A percentile compares a stretch with the other conserved stretches of the same genome.
Evolutionary conservation across 192 early-diverging fungal species (phyloP).

Genomic region (Spizellomyces sp.): DNA sequence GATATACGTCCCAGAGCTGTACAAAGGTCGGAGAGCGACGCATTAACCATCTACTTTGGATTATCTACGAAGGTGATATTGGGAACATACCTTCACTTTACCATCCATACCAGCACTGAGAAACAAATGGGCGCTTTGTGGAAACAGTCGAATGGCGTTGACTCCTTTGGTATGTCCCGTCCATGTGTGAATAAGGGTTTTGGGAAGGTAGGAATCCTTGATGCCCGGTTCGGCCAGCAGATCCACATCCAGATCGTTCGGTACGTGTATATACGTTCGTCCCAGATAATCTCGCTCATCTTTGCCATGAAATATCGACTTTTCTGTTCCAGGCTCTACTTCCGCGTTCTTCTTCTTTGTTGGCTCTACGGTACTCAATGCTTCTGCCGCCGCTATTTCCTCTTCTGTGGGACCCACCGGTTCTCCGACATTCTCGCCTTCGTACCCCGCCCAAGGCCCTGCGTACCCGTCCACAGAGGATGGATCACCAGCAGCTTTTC

Average conservation of each 20-base stretch:
- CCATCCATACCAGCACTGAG: slow-evolving; percentile 92
- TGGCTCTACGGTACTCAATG: slow-evolving; percentile 30
- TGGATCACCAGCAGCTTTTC: slow-evolving; percentile 78
- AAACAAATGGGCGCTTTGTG: slow-evolving; percentile 86
- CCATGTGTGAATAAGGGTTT: slow-evolving; percentile 86
- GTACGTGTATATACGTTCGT: slow-evolving; percentile 94
- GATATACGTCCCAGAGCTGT: slow-evolving; percentile 94
- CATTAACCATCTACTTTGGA: neutral
- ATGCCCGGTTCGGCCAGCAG: slow-evolving; percentile 70
- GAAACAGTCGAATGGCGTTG: slow-evolving; percentile 88
- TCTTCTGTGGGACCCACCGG: slow-evolving; percentile 46
- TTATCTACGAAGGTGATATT: neutral
- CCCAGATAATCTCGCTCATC: slow-evolving; percentile 89
- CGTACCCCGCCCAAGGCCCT: slow-evolving; percentile 96
- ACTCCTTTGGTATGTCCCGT: slow-evolving; percentile 91
- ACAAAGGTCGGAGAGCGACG: no score
- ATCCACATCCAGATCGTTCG: slow-evolving; percentile 81
- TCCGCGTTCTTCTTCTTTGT: slow-evolving; percentile 36
- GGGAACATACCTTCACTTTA: slow-evolving; percentile 77
- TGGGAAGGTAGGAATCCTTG: slow-evolving; percentile 85
- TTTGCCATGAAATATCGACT: slow-evolving; percentile 85
- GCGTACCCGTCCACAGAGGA: slow-evolving; percentile 76
- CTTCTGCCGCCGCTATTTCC: slow-evolving; percentile 47
- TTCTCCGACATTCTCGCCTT: slow-evolving; percentile 69
- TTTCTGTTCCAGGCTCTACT: slow-evolving; percentile 66